Conservation (phyloP, 805 yeast genomes). For the Wickerhamomyces alni region DNA sequence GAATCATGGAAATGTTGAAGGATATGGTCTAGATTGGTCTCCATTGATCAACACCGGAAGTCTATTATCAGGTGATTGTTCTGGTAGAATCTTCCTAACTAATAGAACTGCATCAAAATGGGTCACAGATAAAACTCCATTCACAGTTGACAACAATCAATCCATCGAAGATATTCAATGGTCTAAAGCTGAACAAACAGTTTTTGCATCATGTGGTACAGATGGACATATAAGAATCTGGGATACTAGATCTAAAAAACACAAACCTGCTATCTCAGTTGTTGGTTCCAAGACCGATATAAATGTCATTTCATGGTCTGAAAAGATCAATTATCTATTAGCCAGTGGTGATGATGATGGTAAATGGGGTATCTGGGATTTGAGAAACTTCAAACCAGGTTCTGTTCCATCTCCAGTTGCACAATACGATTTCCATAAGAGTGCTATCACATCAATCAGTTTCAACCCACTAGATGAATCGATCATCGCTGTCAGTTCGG, state of each 20-base stretch:
- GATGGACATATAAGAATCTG: conserved; percentile 92
- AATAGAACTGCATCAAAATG: conserved; percentile 71
- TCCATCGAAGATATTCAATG: conserved; percentile 97
- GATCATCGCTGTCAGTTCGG: conserved; percentile 90
- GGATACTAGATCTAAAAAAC: conserved; percentile 94
- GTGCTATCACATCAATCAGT: conserved; percentile 87
- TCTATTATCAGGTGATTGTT: conserved; percentile 80
- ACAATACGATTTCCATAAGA: conserved; percentile 88
- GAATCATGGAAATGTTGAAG: conserved; percentile 92
- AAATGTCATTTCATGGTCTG: conserved; percentile 95
- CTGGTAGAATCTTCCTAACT: conserved; percentile 79
- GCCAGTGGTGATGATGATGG: conserved; percentile 99
- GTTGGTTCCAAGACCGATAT: conserved; percentile 78
- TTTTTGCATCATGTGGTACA: conserved; percentile 89
- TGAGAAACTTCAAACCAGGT: conserved; percentile 70
- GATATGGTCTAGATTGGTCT: conserved; percentile 96
- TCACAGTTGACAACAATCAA: conserved; percentile 49
- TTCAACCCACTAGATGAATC: conserved; percentile 96
- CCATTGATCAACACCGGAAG: conserved; percentile 78
- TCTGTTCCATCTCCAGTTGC: conserved; percentile 72
- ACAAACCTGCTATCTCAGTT: conserved; percentile 83
- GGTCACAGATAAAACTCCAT: conserved; percentile 83
- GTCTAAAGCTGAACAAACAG: conserved; percentile 89
- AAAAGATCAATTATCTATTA: conserved; percentile 74
- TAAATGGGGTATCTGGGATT: conserved; percentile 96